Evolutionary conservation across 257 asterid species (phyloP).

Genomic region (Plectranthus barbatus): DNA sequence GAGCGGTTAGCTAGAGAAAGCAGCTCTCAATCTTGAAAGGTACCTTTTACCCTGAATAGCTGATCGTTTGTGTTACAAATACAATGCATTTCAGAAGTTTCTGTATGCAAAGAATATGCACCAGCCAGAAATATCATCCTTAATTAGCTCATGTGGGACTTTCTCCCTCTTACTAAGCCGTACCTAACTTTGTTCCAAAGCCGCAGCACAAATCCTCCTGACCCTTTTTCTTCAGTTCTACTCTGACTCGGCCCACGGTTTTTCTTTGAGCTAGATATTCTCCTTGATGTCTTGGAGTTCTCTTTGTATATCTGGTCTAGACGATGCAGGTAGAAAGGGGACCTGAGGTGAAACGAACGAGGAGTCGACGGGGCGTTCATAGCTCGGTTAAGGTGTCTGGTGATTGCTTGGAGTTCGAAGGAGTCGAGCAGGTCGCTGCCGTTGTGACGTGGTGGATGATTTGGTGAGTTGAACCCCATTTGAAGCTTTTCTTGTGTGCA

Average conservation of each 20-base stretch:
- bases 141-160: constrained; percentile 1
- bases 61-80: background rate
- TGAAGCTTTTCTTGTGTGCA: background rate
- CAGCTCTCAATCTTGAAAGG: no score
- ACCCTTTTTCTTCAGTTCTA: constrained; percentile 7
- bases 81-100: no score
- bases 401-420: constrained; percentile 40
- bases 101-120: no score
- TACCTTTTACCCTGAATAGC: background rate
- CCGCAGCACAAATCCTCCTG: constrained; percentile 15
- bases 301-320: constrained; percentile 28
- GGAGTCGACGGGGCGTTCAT: constrained; percentile 46
- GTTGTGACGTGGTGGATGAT: constrained; percentile 16
- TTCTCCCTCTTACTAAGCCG: constrained; percentile 18
- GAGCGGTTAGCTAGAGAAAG: no score
- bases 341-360: constrained; percentile 21
- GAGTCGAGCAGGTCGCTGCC: constrained; percentile 60
- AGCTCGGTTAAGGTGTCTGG: constrained; percentile 51
- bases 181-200: constrained; percentile 33
- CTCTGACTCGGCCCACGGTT: background rate
- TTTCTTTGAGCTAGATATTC: constrained; percentile 21
- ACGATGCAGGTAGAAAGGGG: constrained; percentile 31
- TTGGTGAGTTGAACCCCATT: constrained; percentile 24
- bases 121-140: constrained; percentile 10
- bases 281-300: constrained; percentile 31